Evolutionary conservation across 2,329 filamentous ascomycete genomes (phyloP), one percentile per base, ranked within the genome.

Genomic region (Scleromitrula shiraiana): DNA sequence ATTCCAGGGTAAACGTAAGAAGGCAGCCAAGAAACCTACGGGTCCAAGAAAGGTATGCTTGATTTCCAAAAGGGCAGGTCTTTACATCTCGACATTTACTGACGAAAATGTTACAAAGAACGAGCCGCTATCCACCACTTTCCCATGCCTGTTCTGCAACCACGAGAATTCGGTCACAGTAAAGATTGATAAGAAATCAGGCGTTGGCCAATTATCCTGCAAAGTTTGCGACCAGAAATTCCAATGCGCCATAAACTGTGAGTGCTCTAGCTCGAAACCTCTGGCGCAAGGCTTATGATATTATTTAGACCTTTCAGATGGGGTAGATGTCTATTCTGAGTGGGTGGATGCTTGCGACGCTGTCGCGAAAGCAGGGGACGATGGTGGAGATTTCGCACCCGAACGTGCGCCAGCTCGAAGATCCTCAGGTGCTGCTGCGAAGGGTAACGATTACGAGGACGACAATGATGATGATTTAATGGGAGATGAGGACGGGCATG

Each of bases 71-170:
- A 7, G 12, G 12, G 7, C 26, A 7, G 7, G 26, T 33, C 47
- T 19, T 33, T 43, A 29, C 29, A 19, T 20, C 7, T n/a, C 37
- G 29, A 32, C 29, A 32, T 10, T 17, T 26, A 44, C 41, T 44
- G 32, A 43, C 35, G 15, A 24, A 10, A 14, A 32, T 20, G 7
- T 22, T n/a, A n/a, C n/a, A 51, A 57, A 85, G 82, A 70, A 77
- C 65, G 85, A 90, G 59, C 78, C 81, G 33, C 75, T 93, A 15
- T 76, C 84, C 3, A 90, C 87, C 2, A 79, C 80, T n/a, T 98
- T 98, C 68, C 88, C 90, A 49, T 98, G 93, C 65, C 82, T 98
- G 38, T 98, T 98, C 71, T 98, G 93, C 75, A 97, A 96, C 67
- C 90, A 97, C 69, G 93, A 97, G 65, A 93, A 88, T 57, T 88